A percentile compares a stretch with the other conserved stretches of the same genome.
phyloP scores from a whole-genome alignment of 2,329 filamentous ascomycete species.

The Chalaropsis ovoidea region DNA sequence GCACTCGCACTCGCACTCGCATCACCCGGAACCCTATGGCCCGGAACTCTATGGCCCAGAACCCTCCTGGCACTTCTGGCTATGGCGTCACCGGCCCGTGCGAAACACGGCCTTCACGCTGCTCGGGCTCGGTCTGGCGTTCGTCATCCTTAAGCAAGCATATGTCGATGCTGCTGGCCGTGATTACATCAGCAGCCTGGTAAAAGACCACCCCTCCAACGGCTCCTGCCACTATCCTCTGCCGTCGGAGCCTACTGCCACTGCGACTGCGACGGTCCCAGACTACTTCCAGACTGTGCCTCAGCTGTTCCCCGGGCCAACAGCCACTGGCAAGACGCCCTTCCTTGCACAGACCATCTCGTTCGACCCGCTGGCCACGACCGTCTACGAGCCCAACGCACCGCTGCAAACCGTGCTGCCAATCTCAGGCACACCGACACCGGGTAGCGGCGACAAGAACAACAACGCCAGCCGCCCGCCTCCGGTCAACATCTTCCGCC shows the following conservation, averaged over 20 bases:
- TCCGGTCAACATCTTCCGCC: constrained; percentile 52
- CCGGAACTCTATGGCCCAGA: neutral
- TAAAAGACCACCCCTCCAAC: constrained; percentile 13
- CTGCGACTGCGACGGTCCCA: constrained; percentile 37
- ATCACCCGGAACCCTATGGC: neutral
- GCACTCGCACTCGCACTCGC: neutral
- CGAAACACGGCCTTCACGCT: constrained; percentile 27
- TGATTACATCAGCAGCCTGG: constrained; percentile 23
- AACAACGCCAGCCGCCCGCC: neutral
- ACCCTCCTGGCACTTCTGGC: neutral
- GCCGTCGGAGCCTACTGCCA: constrained; percentile 26
- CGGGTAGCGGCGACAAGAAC: constrained; percentile 31
- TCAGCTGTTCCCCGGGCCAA: constrained; percentile 53
- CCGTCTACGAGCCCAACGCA: constrained; percentile 54
- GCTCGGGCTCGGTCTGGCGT: constrained; percentile 33
- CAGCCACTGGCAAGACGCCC: constrained; percentile 57
- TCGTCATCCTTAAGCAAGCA: constrained; percentile 33
- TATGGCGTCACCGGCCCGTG: constrained; percentile 22
- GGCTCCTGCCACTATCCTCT: constrained; percentile 31
- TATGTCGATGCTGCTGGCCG: constrained; percentile 26
- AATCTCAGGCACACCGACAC: constrained; percentile 47
- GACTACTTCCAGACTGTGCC: constrained; percentile 55
- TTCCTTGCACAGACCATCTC: constrained; percentile 63
- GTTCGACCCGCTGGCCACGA: constrained; percentile 48
- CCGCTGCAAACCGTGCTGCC: constrained; percentile 63